A percentile compares a stretch with the other conserved stretches of the same genome.
phyloP scores from a whole-genome alignment of 2,329 filamentous ascomycete species.

The Colletotrichum orchidophilum region DNA sequence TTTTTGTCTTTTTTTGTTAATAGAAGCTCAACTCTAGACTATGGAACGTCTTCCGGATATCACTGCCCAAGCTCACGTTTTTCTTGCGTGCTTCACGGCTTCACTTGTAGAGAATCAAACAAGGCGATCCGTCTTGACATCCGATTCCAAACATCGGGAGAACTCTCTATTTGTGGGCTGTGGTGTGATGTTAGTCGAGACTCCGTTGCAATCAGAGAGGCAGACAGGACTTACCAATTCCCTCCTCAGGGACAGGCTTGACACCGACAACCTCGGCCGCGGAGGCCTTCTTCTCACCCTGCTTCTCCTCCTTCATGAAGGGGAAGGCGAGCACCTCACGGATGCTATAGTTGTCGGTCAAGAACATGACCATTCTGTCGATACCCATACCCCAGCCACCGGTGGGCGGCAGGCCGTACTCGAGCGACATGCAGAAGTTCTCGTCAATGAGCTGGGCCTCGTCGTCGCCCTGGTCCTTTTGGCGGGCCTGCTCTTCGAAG shows the following conservation, averaged over 20 bases:
- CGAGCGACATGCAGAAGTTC: constrained; percentile 90
- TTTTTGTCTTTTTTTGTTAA: not conserved
- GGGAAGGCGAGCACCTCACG: constrained; percentile 97
- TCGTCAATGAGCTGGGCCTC: constrained; percentile 97
- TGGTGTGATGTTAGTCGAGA: not conserved
- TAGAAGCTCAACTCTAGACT: constrained; percentile 34
- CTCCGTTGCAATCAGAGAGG: not conserved
- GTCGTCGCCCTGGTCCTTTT: constrained; percentile 97
- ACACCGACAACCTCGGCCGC: constrained; percentile 72
- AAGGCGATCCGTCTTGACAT: constrained; percentile 25
- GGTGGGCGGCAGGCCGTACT: constrained; percentile 83
- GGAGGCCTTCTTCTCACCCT: constrained; percentile 57
- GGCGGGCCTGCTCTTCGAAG: constrained; percentile 80
- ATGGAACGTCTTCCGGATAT: constrained; percentile 32
- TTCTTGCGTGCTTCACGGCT: not conserved
- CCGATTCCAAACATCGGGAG: not conserved
- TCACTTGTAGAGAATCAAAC: constrained; percentile 13
- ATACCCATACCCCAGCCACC: constrained; percentile 98
- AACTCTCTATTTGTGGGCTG: constrained; percentile 35
- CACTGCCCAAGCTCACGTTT: not conserved
- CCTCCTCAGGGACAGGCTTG: constrained; percentile 67
- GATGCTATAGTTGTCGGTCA: constrained; percentile 91
- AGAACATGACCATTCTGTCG: constrained; percentile 92
- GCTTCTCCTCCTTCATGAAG: constrained; percentile 91
- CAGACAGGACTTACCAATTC: constrained; percentile 47